Conservation (phyloP, 1,139 yeast genomes). For the Debaryomycetaceae sp. region DNA sequence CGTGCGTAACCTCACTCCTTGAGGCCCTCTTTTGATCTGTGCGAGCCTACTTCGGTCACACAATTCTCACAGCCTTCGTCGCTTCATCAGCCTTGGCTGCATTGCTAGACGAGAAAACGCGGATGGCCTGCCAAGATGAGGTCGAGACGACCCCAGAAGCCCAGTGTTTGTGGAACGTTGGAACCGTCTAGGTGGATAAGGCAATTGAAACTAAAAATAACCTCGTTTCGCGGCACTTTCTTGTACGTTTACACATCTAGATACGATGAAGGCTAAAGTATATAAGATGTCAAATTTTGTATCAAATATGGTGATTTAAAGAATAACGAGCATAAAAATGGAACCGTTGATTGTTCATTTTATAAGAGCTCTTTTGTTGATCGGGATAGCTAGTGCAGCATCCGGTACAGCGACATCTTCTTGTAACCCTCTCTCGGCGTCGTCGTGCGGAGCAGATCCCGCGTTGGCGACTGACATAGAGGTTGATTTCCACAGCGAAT, state of each 20-base stretch:
- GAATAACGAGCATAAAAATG: background rate
- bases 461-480: conserved; percentile 53
- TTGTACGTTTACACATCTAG: no score
- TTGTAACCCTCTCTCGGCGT: conserved; percentile 27
- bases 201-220: background rate
- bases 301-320: background rate
- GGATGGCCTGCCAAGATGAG: background rate
- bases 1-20: no score
- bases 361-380: background rate
- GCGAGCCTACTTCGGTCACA: no score
- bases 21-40: no score
- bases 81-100: no score
- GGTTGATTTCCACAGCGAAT: conserved; percentile 41
- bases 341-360: background rate
- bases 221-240: background rate
- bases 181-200: background rate
- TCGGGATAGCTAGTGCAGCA: background rate
- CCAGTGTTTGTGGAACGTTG: background rate
- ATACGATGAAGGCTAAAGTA: no score
- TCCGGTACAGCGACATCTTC: conserved; percentile 6
- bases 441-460: conserved; percentile 34
- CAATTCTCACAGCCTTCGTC: no score
- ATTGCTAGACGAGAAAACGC: background rate
- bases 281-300: background rate
- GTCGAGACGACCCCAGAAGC: background rate